phyloP scores from a whole-genome alignment of 352 stramenopile species.

The Phytophthora constricta region DNA sequence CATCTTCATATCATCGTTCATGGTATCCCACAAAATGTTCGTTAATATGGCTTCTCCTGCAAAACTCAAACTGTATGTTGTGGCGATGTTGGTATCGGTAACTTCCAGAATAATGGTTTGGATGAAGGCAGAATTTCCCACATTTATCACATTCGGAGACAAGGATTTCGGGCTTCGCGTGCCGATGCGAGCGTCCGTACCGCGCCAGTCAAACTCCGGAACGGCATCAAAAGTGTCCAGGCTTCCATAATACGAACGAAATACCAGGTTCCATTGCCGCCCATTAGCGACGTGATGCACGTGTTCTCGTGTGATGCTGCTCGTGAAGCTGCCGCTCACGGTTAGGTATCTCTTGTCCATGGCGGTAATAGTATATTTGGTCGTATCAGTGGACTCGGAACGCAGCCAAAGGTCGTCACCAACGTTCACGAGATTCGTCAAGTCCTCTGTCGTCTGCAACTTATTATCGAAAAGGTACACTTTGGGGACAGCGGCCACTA shows the following conservation, averaged over 20 bases:
- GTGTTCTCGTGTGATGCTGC: constrained; percentile 40
- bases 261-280: constrained; percentile 70
- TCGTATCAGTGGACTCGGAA: constrained; percentile 47
- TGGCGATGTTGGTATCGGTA: constrained; percentile 18
- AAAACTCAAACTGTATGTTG: constrained; percentile 64
- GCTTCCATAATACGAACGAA: constrained; percentile 66
- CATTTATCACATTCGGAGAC: constrained; percentile 44
- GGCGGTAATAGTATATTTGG: constrained; percentile 46
- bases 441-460: constrained; percentile 64
- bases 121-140: constrained; percentile 58
- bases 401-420: constrained; percentile 68
- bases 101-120: constrained; percentile 69
- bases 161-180: constrained; percentile 47
- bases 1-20: constrained; percentile 40
- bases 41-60: constrained; percentile 45
- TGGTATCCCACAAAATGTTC: constrained; percentile 49
- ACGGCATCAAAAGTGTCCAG: constrained; percentile 66
- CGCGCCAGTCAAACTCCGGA: constrained; percentile 64
- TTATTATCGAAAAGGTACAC: constrained; percentile 71
- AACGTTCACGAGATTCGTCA: constrained; percentile 39
- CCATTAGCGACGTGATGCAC: constrained; percentile 52
- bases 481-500: constrained; percentile 36
- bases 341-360: constrained; percentile 44
- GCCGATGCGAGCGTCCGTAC: constrained; percentile 58
- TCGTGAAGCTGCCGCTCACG: constrained; percentile 58